Evolutionary conservation across 306 rosid species (phyloP).

Genomic region (Alnus glutinosa): DNA sequence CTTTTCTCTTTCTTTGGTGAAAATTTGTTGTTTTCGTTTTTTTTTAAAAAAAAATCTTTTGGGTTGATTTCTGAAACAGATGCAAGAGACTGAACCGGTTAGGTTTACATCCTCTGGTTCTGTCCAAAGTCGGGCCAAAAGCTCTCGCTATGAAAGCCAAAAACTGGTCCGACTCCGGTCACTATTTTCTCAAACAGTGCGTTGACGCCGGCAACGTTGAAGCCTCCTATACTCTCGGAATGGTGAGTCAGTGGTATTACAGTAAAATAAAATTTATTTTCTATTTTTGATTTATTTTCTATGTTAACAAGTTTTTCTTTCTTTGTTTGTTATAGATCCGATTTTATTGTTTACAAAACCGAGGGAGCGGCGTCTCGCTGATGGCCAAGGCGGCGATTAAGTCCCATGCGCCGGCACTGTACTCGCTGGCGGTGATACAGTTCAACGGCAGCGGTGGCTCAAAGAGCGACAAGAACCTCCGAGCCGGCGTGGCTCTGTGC

Average conservation of each 20-base stretch:
- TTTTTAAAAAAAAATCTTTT: not conserved
- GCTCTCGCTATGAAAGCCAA: slow-evolving; percentile 46
- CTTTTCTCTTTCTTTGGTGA: not conserved
- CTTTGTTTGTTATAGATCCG: slow-evolving; percentile 51
- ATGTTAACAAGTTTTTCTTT: not conserved
- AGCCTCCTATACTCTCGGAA: slow-evolving; percentile 86
- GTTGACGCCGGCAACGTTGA: slow-evolving; percentile 71
- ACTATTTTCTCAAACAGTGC: slow-evolving; percentile 63
- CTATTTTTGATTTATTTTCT: not conserved
- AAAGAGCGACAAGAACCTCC: slow-evolving; percentile 58
- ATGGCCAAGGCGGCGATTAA: slow-evolving; percentile 82
- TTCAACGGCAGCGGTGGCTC: slow-evolving; percentile 92
- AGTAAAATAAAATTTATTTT: not conserved
- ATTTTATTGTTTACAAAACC: slow-evolving; percentile 75
- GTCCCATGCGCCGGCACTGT: slow-evolving; percentile 67
- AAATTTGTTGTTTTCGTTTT: not conserved
- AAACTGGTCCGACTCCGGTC: slow-evolving; percentile 68
- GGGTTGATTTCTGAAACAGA: slow-evolving; percentile 28
- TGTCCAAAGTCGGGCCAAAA: slow-evolving; percentile 57
- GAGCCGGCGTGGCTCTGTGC: slow-evolving; percentile 76
- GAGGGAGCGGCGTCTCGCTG: slow-evolving; percentile 60
- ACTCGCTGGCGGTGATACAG: slow-evolving; percentile 86
- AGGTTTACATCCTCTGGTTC: slow-evolving; percentile 57
- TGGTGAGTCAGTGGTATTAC: slow-evolving; percentile 51
- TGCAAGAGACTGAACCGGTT: slow-evolving; percentile 68